Evolutionary conservation across 2,329 filamentous ascomycete species (phyloP).

Genomic region (Parasarocladium wereldwijsianum): DNA sequence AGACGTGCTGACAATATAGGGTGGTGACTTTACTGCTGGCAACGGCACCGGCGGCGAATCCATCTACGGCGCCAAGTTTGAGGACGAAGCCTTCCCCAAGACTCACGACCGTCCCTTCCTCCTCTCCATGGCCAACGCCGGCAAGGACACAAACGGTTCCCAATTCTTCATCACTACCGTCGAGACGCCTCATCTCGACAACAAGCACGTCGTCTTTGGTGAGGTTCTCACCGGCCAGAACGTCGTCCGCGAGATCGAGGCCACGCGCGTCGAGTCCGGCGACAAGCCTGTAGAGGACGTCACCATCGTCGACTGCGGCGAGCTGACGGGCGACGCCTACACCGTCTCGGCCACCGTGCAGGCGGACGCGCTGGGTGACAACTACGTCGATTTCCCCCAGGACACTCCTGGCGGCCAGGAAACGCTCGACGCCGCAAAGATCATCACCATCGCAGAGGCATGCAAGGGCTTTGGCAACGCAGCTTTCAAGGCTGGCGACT

Average conservation of each 20-base stretch:
- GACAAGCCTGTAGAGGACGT: constrained; percentile 70
- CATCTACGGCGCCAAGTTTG: constrained; percentile 95
- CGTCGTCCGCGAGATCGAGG: constrained; percentile 79
- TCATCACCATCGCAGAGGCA: constrained; percentile 66
- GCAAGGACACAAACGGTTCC: constrained; percentile 85
- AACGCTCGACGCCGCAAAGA: constrained; percentile 45
- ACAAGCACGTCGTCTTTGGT: constrained; percentile 95
- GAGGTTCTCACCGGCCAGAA: constrained; percentile 90
- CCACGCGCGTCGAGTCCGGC: constrained; percentile 53
- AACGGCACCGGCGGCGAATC: constrained; percentile 94
- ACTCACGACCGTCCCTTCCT: constrained; percentile 91
- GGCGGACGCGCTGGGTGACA: constrained; percentile 72
- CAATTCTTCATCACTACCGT: constrained; percentile 98
- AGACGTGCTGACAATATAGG: constrained; percentile 39
- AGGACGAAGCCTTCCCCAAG: constrained; percentile 85
- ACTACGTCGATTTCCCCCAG: constrained; percentile 91
- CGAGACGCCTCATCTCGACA: constrained; percentile 83
- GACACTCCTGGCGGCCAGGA: constrained; percentile 48
- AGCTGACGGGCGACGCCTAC: constrained; percentile 61
- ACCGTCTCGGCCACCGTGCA: constrained; percentile 50
- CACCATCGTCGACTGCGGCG: constrained; percentile 69
- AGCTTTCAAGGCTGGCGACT: constrained; percentile 71
- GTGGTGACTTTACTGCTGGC: constrained; percentile 89
- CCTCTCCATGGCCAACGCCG: constrained; percentile 95
- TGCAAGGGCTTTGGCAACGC: constrained; percentile 88